Conservation (phyloP, 176 grass and related monocot genomes). For the Triticum urartu region DNA sequence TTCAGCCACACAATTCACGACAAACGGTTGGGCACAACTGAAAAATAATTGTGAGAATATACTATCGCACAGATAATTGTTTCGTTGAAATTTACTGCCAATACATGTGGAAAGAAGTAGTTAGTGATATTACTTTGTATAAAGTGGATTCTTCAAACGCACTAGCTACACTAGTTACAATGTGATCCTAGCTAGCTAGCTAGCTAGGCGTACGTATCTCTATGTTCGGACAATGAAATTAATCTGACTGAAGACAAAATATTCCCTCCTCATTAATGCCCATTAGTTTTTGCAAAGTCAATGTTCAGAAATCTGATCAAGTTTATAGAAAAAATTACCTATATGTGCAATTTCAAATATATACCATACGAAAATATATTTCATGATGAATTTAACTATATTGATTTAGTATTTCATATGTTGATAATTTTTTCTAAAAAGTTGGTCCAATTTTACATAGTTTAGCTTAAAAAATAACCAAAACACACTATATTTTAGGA, state of each 20-base stretch:
- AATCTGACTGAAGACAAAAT: not conserved
- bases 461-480: too few species aligned
- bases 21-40: not conserved
- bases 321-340: too few species aligned
- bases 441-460: too few species aligned
- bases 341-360: too few species aligned
- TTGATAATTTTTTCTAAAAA: too few species aligned
- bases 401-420: too few species aligned
- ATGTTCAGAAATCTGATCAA: too few species aligned
- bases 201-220: not conserved
- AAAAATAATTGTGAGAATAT: slow-evolving; percentile 23
- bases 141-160: slow-evolving; percentile 26
- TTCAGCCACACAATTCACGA: not conserved
- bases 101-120: not conserved
- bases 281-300: too few species aligned
- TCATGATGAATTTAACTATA: too few species aligned
- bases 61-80: not conserved
- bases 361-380: too few species aligned
- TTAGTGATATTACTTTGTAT: slow-evolving; percentile 16
- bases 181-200: not conserved
- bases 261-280: too few species aligned
- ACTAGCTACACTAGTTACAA: not conserved
- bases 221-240: not conserved
- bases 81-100: not conserved
- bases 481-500: too few species aligned